Percentiles rank a stretch among this genome's conserved stretches.
Conservation (phyloP, 2,329 filamentous ascomycete genomes). For the Apiospora kogelbergensis region DNA sequence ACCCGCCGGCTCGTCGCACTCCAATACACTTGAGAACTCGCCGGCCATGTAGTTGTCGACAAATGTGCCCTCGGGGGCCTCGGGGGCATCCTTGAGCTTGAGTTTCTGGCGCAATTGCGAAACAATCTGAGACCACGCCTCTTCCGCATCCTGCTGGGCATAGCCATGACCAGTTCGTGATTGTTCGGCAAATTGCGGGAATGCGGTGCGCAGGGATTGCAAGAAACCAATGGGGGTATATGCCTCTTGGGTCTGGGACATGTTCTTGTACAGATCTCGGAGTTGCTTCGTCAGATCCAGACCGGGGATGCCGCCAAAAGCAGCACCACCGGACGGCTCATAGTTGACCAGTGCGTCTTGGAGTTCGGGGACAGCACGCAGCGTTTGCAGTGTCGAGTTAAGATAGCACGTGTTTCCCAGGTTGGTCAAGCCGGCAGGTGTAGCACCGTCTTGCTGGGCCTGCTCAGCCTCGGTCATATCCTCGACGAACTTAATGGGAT, state of each 20-base stretch:
- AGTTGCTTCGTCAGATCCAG: conserved; percentile 76
- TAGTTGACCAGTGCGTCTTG: conserved; percentile 73
- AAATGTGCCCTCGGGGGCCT: conserved; percentile 63
- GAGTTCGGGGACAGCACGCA: conserved; percentile 87
- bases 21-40: conserved; percentile 72
- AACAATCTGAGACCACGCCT: conserved; percentile 96
- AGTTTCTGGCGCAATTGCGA: conserved; percentile 79
- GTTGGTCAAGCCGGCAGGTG: conserved; percentile 85
- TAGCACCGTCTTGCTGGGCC: conserved; percentile 79
- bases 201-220: conserved; percentile 72
- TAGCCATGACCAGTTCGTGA: conserved; percentile 80
- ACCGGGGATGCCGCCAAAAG: conserved; percentile 43
- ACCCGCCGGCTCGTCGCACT: conserved; percentile 80
- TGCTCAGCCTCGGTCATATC: conserved; percentile 96
- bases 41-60: conserved; percentile 91
- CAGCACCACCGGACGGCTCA: conserved; percentile 27
- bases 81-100: conserved; percentile 56
- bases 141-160: conserved; percentile 98
- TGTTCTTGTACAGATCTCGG: conserved; percentile 81
- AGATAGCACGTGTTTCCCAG: conserved; percentile 98
- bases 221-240: conserved; percentile 83
- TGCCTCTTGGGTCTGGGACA: conserved; percentile 86
- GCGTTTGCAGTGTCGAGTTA: conserved; percentile 92
- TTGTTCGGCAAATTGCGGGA: conserved; percentile 91
- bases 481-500: conserved; percentile 85